These are phyloP conservation scores for Backusella sp. DNA, from an alignment of 192 early-diverging fungal species.

Conservation along the genomic window DNA sequence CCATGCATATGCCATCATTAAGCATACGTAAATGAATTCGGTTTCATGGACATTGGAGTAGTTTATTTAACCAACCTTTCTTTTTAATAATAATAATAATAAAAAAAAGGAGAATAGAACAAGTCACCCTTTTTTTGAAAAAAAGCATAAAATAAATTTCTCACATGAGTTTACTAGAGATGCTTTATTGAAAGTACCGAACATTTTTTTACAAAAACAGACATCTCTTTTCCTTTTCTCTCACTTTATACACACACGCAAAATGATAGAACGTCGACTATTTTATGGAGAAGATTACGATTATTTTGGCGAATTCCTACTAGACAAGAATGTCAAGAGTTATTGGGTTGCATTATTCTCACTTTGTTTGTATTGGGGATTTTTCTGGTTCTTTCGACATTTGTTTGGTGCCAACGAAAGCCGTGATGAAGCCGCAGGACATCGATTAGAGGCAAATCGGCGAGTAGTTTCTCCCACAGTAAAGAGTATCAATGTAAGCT, in stretches of 20 bases:
- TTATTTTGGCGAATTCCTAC: slow-evolving; percentile 9
- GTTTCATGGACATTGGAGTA: too few relatives aligned
- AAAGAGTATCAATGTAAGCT: neutral
- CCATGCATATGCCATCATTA: too few relatives aligned
- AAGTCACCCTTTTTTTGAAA: too few relatives aligned
- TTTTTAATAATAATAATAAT: too few relatives aligned
- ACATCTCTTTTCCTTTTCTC: neutral
- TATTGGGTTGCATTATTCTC: slow-evolving; percentile 1
- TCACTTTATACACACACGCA: neutral
- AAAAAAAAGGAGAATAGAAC: too few relatives aligned
- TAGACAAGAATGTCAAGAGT: neutral
- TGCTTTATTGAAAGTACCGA: too few relatives aligned
- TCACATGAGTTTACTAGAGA: too few relatives aligned
- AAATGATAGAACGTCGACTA: neutral
- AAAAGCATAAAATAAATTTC: too few relatives aligned
- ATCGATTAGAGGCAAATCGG: neutral
- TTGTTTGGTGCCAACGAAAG: neutral
- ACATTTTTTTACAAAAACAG: neutral
- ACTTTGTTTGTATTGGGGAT: slow-evolving; percentile 4
- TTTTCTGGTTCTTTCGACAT: slow-evolving; percentile 12
- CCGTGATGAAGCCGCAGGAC: slow-evolving; percentile 2
- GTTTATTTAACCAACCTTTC: too few relatives aligned
- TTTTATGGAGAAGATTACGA: slow-evolving; percentile 10
- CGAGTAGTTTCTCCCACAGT: neutral
- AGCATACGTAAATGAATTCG: too few relatives aligned